phyloP scores from a whole-genome alignment of 495 filamentous ascomycete species.

The Cudoniella acicularis region DNA sequence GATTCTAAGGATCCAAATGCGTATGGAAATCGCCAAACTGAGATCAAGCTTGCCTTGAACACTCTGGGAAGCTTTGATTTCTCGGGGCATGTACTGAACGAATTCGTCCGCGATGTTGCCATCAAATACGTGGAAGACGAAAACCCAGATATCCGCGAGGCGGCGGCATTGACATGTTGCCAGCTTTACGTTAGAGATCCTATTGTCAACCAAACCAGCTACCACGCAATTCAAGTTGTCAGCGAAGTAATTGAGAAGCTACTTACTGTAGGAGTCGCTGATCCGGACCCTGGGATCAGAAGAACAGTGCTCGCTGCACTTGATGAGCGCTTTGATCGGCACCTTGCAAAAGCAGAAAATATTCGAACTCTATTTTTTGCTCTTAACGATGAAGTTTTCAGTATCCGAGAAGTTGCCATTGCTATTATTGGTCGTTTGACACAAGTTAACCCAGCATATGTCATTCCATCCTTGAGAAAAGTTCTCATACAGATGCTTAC shows the following conservation, averaged over 20 bases:
- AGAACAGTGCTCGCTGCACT: slow-evolving; percentile 82
- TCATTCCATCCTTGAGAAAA: slow-evolving; percentile 91
- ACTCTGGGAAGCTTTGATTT: slow-evolving; percentile 98
- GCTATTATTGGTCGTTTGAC: slow-evolving; percentile 93
- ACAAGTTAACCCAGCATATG: slow-evolving; percentile 89
- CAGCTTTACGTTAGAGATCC: slow-evolving; percentile 95
- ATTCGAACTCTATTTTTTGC: slow-evolving; percentile 92
- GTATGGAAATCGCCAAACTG: slow-evolving; percentile 72
- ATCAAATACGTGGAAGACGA: slow-evolving; percentile 97
- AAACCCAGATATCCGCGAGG: slow-evolving; percentile 88
- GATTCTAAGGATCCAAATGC: slow-evolving; percentile 75
- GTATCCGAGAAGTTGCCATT: slow-evolving; percentile 90
- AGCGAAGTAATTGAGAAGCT: slow-evolving; percentile 96
- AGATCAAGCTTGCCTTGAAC: slow-evolving; percentile 87
- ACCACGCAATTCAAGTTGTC: slow-evolving; percentile 93
- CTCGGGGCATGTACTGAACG: slow-evolving; percentile 85
- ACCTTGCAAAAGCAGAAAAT: slow-evolving; percentile 92
- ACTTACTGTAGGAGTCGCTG: slow-evolving; percentile 88
- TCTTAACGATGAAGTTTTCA: slow-evolving; percentile 91
- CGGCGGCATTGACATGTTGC: slow-evolving; percentile 93
- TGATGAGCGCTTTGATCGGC: slow-evolving; percentile 90
- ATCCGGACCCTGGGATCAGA: slow-evolving; percentile 84
- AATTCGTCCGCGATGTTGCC: slow-evolving; percentile 97
- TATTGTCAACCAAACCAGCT: slow-evolving; percentile 95
- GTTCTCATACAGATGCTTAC: slow-evolving; percentile 93